These are phyloP conservation scores for Vaccinium corymbosum DNA, from an alignment of 148 eudicot species.

Conservation along the genomic window DNA sequence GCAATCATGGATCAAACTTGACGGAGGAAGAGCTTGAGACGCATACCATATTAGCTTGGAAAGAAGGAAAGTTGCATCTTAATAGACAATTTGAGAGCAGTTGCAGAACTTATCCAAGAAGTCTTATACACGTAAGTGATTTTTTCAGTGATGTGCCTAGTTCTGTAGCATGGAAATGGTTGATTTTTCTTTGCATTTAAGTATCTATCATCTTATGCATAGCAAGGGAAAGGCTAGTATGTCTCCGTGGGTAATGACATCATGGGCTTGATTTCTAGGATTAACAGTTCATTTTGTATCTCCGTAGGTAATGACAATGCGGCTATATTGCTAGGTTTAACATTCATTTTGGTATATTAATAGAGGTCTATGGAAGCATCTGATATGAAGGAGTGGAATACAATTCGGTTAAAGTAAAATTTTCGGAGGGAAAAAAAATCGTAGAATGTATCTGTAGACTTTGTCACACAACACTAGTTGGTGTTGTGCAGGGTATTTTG, in stretches of 20 bases:
- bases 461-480: background rate
- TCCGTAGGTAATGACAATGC: background rate
- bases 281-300: background rate
- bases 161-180: background rate
- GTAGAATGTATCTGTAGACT: background rate
- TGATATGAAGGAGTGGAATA: background rate
- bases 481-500: background rate
- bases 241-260: background rate
- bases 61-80: slow-evolving; percentile 58
- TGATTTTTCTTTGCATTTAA: background rate
- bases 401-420: background rate
- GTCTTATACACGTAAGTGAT: slow-evolving; percentile 56
- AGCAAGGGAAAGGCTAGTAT: background rate
- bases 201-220: slow-evolving; percentile 1
- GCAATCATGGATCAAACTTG: slow-evolving; percentile 71
- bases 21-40: slow-evolving; percentile 88
- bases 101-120: slow-evolving; percentile 38
- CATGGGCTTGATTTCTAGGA: background rate
- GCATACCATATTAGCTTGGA: slow-evolving; percentile 83
- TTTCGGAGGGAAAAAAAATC: background rate
- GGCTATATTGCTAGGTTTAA: background rate
- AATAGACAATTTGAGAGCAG: slow-evolving; percentile 47
- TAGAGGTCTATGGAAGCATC: background rate
- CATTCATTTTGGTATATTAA: background rate
- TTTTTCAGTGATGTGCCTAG: background rate